Conservation (phyloP, 441 rosid genomes). For the Macaranga tanarius region DNA sequence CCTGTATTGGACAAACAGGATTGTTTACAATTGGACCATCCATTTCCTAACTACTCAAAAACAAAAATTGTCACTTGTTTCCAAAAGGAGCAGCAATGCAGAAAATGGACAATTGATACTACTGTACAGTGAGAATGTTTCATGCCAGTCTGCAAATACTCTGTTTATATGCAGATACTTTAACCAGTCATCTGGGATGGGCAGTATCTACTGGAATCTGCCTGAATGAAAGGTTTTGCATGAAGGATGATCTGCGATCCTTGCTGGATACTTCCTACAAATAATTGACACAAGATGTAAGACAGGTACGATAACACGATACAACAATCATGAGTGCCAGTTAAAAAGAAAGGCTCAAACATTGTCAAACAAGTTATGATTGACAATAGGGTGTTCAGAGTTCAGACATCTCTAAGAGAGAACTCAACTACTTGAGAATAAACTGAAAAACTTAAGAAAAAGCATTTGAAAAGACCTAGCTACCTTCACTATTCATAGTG, state of each 20-base stretch:
- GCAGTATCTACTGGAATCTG: not conserved
- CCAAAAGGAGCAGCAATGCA: slow-evolving; percentile 9
- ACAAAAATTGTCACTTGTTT: not conserved
- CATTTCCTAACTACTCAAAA: slow-evolving; percentile 6
- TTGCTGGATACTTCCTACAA: slow-evolving; percentile 6
- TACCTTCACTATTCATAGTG: slow-evolving; percentile 29
- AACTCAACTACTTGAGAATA: not conserved
- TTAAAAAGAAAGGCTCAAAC: not conserved
- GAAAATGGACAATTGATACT: not conserved
- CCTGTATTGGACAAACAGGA: not conserved
- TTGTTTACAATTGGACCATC: slow-evolving; percentile 13
- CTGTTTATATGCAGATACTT: not conserved
- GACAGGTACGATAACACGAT: not conserved
- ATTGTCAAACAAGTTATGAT: not conserved
- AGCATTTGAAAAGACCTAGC: not conserved
- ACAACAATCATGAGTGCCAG: not conserved
- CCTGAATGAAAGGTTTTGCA: not conserved
- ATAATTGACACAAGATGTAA: not conserved
- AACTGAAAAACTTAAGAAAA: not conserved
- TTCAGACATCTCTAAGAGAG: too few species aligned
- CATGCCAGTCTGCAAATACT: not conserved
- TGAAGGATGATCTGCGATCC: slow-evolving; percentile 5
- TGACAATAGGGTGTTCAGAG: too few species aligned
- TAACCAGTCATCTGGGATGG: not conserved
- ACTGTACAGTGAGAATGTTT: slow-evolving; percentile 12